Percentiles rank a stretch among this genome's conserved stretches.
These are phyloP conservation scores for Bruguiera parviflora DNA, from an alignment of 345 rosid species.

Conservation along the genomic window DNA sequence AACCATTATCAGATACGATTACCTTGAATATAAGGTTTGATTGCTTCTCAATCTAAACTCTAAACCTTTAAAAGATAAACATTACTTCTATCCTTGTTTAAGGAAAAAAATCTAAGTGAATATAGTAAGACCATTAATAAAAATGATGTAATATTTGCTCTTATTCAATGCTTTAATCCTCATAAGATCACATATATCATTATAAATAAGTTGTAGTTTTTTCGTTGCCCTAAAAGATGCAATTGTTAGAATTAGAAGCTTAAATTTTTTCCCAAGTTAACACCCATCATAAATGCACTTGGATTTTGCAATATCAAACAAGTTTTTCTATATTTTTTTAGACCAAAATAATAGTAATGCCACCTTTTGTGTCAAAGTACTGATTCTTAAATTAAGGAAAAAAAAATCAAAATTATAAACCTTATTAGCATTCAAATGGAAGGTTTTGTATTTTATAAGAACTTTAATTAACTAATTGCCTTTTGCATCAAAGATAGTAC, in stretches of 20 bases:
- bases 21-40: too few relatives aligned
- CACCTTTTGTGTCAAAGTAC: not conserved
- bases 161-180: not conserved
- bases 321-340: not conserved
- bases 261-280: not conserved
- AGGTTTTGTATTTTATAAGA: not conserved
- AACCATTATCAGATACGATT: not conserved
- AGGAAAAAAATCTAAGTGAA: not conserved
- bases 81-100: not conserved
- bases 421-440: not conserved
- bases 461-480: not conserved
- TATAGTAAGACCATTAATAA: conserved; percentile 9
- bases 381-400: not conserved
- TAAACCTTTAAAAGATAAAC: not conserved
- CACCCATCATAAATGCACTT: not conserved
- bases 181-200: not conserved
- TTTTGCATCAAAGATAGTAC: not conserved
- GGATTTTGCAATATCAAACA: not conserved
- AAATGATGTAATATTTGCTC: conserved; percentile 2
- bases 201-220: too few relatives aligned
- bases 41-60: not conserved
- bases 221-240: not conserved
- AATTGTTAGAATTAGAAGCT: too few relatives aligned
- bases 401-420: not conserved
- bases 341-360: not conserved